phyloP scores from a whole-genome alignment of 2,329 filamentous ascomycete genomes.

The Shiraia bambusicola region DNA sequence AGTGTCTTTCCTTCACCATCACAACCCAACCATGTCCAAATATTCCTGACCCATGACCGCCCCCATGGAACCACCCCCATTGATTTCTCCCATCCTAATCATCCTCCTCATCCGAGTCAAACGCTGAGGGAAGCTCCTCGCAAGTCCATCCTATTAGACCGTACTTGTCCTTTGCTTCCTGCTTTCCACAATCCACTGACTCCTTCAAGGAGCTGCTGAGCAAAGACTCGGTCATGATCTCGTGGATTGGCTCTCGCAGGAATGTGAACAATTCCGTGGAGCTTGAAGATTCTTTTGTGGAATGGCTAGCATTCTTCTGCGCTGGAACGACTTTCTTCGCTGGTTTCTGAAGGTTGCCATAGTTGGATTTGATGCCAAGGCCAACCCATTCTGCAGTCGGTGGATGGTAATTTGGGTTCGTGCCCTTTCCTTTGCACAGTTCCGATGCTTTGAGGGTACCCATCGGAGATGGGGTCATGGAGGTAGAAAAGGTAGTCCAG shows the following conservation, averaged over 20 bases:
- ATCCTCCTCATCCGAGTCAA: conserved; percentile 27
- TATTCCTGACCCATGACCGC: background rate
- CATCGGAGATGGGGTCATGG: conserved; percentile 4
- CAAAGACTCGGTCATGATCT: conserved; percentile 13
- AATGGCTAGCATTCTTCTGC: conserved; percentile 5
- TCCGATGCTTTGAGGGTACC: conserved; percentile 24
- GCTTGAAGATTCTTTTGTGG: background rate
- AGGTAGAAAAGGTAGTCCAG: conserved; percentile 23
- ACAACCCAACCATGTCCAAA: background rate
- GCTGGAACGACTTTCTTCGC: conserved; percentile 4
- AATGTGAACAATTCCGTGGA: no score
- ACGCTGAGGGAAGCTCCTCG: conserved; percentile 23
- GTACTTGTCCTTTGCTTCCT: conserved; percentile 6
- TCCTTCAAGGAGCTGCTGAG: conserved; percentile 18
- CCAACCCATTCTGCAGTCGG: conserved; percentile 22
- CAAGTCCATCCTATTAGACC: conserved; percentile 11
- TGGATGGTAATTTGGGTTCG: conserved; percentile 19
- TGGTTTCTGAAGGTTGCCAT: background rate
- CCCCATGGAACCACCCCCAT: background rate
- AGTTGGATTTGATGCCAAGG: conserved; percentile 12
- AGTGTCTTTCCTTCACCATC: background rate
- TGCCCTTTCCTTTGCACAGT: conserved; percentile 20
- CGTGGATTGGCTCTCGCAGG: no score
- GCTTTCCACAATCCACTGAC: conserved; percentile 5
- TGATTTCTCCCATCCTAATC: conserved; percentile 3